Conservation (phyloP, 164 flowering plant species). For the Annona cherimola region DNA sequence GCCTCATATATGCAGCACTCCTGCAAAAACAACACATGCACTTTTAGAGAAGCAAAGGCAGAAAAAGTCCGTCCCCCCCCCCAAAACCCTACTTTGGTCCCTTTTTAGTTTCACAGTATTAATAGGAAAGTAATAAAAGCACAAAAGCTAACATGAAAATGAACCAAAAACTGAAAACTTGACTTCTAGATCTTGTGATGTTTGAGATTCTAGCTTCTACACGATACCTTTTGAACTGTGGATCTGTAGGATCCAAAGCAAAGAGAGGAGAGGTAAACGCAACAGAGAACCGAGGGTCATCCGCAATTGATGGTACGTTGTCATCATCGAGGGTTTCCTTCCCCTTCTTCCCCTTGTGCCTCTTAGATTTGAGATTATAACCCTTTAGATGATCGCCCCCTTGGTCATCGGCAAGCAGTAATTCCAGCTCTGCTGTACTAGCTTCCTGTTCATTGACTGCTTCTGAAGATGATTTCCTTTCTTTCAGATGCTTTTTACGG, state of each 20-base stretch:
- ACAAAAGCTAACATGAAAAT: neutral
- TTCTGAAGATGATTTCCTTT: slow-evolving; percentile 6
- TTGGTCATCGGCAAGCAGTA: slow-evolving; percentile 75
- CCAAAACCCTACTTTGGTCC: neutral
- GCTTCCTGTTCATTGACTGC: slow-evolving; percentile 50
- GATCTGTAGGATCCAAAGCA: slow-evolving; percentile 93
- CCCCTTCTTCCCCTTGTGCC: slow-evolving; percentile 50
- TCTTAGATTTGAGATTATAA: slow-evolving; percentile 66
- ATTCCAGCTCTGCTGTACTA: slow-evolving; percentile 78
- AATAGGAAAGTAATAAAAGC: neutral
- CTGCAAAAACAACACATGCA: slow-evolving; percentile 37
- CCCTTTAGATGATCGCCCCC: slow-evolving; percentile 57
- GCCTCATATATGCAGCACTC: slow-evolving; percentile 75
- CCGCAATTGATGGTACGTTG: slow-evolving; percentile 51
- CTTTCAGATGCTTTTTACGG: neutral
- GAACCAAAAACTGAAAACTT: neutral
- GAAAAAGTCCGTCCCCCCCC: neutral
- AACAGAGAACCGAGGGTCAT: slow-evolving; percentile 70
- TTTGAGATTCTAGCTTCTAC: neutral
- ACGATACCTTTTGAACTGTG: slow-evolving; percentile 72
- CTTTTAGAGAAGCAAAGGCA: neutral
- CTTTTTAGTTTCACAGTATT: neutral
- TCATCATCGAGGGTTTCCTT: slow-evolving; percentile 45
- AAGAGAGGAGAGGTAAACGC: slow-evolving; percentile 49
- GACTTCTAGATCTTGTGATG: neutral